Conservation (phyloP, 169 alveolate species). For the Besnoitia besnoiti region DNA sequence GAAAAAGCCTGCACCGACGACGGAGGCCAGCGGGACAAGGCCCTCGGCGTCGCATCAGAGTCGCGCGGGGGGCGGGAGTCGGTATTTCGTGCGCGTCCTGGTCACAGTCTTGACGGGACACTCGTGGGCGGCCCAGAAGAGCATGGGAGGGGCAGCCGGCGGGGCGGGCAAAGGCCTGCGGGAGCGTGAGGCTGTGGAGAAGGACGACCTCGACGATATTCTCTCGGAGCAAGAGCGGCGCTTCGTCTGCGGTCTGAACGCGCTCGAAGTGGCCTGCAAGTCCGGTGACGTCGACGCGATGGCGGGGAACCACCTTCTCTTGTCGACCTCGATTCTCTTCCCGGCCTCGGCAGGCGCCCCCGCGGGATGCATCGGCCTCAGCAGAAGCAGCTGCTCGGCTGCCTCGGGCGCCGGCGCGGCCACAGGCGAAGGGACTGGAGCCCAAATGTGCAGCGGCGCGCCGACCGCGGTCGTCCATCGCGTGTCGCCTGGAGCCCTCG, state of each 20-base stretch:
- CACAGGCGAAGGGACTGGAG: not conserved
- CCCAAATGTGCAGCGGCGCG: not conserved
- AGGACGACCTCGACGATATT: not conserved
- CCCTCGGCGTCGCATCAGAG: not conserved
- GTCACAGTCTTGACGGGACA: not conserved
- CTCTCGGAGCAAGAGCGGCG: slow-evolving; percentile 39
- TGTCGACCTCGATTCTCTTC: slow-evolving; percentile 21
- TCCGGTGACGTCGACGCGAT: slow-evolving; percentile 38
- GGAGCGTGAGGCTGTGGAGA: not conserved
- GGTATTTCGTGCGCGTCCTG: slow-evolving; percentile 28
- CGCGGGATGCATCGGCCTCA: not conserved
- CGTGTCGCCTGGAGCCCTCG: slow-evolving; percentile 62
- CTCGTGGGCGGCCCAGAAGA: not conserved
- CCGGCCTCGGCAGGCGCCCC: not conserved
- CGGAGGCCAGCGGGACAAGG: not conserved
- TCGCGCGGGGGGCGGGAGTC: slow-evolving; percentile 14
- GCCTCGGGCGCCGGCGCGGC: not conserved
- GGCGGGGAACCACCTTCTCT: slow-evolving; percentile 54
- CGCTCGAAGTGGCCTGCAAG: slow-evolving; percentile 24
- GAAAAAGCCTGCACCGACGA: not conserved
- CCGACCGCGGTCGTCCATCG: slow-evolving; percentile 10
- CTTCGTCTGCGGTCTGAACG: slow-evolving; percentile 45
- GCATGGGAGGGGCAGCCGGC: not conserved
- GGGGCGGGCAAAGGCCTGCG: not conserved
- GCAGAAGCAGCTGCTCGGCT: not conserved